Base-by-base conservation (phyloP, 495 filamentous ascomycete species). In the Podospora comata region DNA sequence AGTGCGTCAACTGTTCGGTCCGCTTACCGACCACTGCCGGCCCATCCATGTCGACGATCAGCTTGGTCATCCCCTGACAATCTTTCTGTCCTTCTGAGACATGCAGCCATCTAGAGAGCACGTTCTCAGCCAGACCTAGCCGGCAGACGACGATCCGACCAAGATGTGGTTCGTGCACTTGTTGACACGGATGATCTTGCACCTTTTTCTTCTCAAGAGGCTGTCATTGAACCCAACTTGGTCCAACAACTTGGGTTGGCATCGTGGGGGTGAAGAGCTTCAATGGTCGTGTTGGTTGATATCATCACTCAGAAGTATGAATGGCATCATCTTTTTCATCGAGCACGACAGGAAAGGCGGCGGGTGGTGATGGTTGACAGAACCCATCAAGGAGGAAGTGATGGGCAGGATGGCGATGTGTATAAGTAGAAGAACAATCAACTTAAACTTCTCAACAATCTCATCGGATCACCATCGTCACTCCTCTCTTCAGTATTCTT, bases 261-360 rank as follows among this genome's bases (percentile, higher is more conserved):
- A 58, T 57, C 58, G n/a, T 44, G 64, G 67, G 66, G 70, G 66
- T 53, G 58, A 23, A 57, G 26, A 20, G 5, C 3, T 32, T 18
- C 44, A 58, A 58, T n/a, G 5, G 56, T 11, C 34, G 54, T 27
- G 1, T 23, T 15, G 54, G 54, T 18, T 1, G 18, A 2, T 23
- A 57, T 66, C 20, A 16, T 54, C 39, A 56, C 60, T 53, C 59
- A 59, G 34, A 27, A 32, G 27, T 58, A 54, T 23, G 16, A 53
- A 73, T 73, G 71, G 67, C 54, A 73, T 67, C 71, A 73, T 73
- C 58, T 27, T 48, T 44, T 67, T 57, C 19, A 39, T 63, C 53
- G 60, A 72, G 64, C 70, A 69, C 71, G 71, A 70, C 62, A 71
- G 18, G 32, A 13, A 13, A 16, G 56, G 39, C 66, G 27, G 19